Evolutionary conservation across 257 asterid species (phyloP).

Genomic region (Orobanche coerulescens): DNA sequence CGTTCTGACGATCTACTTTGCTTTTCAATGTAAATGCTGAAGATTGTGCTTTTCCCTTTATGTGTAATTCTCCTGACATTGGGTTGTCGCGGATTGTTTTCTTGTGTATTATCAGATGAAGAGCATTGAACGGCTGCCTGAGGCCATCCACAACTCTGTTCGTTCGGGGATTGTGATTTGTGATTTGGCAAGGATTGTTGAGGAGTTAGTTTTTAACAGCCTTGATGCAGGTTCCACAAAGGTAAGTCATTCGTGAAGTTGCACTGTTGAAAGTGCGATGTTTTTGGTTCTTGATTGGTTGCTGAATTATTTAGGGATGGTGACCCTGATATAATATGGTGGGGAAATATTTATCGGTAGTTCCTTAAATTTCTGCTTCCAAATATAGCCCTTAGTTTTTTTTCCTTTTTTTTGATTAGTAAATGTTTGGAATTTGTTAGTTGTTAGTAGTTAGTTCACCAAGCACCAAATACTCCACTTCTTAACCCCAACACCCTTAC

Average conservation of each 20-base stretch:
- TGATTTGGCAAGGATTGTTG: constrained; percentile 78
- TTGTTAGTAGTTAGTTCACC: too few species aligned
- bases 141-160: constrained; percentile 54
- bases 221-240: constrained; percentile 84
- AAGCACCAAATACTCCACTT: too few species aligned
- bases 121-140: constrained; percentile 60
- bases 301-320: not conserved
- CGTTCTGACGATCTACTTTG: not conserved
- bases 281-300: constrained; percentile 4
- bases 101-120: constrained; percentile 37
- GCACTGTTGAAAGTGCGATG: not conserved
- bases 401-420: too few species aligned
- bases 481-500: too few species aligned
- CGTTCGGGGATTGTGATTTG: constrained; percentile 65
- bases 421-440: too few species aligned
- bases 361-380: not conserved
- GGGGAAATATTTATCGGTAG: not conserved
- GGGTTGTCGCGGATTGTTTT: not conserved
- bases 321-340: not conserved
- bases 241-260: constrained; percentile 29
- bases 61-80: not conserved
- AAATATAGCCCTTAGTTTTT: too few species aligned
- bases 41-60: not conserved
- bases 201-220: constrained; percentile 79
- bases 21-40: not conserved